These are phyloP conservation scores for Jimgerdemannia lactiflua DNA, from an alignment of 192 early-diverging fungal genomes.

Conservation along the genomic window DNA sequence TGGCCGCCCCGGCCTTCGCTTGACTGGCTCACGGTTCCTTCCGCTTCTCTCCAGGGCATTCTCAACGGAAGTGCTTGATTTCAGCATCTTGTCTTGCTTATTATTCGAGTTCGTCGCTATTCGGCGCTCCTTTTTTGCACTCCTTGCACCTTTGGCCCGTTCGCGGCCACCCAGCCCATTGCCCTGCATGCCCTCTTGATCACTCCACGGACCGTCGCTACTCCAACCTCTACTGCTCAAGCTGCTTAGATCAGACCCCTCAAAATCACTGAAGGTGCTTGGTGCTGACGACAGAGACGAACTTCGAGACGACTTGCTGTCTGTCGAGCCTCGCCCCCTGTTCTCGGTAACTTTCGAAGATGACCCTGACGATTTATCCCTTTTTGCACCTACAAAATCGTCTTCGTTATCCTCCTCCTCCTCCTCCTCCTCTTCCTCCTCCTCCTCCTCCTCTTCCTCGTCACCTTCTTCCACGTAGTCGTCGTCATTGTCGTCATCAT, in stretches of 20 bases:
- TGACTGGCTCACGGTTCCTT: not conserved
- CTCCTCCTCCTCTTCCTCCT: not conserved
- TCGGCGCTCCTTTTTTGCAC: not conserved
- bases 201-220: not conserved
- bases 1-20: not conserved
- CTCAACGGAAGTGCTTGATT: not conserved
- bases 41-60: not conserved
- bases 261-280: not conserved
- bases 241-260: not conserved
- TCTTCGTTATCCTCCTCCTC: not conserved
- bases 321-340: not conserved
- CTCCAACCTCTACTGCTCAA: not conserved
- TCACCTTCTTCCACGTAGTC: not conserved
- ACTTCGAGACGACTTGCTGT: not conserved
- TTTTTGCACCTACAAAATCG: not conserved
- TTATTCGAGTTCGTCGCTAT: not conserved
- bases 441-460: not conserved
- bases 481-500: not conserved
- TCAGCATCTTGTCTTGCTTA: not conserved
- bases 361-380: not conserved
- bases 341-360: constrained; percentile 1
- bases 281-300: not conserved
- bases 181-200: not conserved
- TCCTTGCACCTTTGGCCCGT: not conserved
- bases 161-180: not conserved